Evolutionary conservation across 1,139 yeast species (phyloP).

Genomic region (Pichia sp.): DNA sequence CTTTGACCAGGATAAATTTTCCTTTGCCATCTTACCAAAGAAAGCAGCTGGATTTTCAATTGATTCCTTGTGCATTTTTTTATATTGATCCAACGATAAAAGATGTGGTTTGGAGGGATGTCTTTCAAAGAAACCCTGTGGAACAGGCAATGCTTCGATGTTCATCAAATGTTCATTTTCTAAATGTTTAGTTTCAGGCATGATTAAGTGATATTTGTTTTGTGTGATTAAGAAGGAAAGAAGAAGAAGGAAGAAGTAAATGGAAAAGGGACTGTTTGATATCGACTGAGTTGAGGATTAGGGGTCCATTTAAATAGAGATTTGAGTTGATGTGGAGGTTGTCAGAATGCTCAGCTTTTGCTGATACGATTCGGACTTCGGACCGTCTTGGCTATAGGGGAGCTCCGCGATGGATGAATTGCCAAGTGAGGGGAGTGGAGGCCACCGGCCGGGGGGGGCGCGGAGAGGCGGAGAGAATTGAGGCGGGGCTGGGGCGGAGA

Average conservation of each 20-base stretch:
- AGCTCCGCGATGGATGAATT: not conserved
- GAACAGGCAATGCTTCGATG: constrained; percentile 39
- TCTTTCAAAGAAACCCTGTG: constrained; percentile 50
- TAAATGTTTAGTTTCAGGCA: constrained; percentile 21
- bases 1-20: constrained; percentile 55
- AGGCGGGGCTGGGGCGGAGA: not conserved
- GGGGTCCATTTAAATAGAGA: not conserved
- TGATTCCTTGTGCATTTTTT: constrained; percentile 56
- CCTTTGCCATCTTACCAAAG: constrained; percentile 56
- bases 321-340: not conserved
- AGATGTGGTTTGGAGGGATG: constrained; percentile 45
- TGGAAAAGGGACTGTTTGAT: too few species aligned
- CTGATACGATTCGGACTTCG: constrained; percentile 10
- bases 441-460: not conserved
- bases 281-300: not conserved
- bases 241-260: not conserved
- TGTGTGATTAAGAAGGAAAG: not conserved
- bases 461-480: not conserved
- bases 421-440: not conserved
- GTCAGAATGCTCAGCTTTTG: too few species aligned
- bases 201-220: constrained; percentile 5
- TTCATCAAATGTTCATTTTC: constrained; percentile 30
- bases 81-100: constrained; percentile 48
- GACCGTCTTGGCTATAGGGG: not conserved
- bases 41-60: constrained; percentile 59